Evolutionary conservation across 2,329 filamentous ascomycete species (phyloP).

Genomic region (Neurospora crassa): DNA sequence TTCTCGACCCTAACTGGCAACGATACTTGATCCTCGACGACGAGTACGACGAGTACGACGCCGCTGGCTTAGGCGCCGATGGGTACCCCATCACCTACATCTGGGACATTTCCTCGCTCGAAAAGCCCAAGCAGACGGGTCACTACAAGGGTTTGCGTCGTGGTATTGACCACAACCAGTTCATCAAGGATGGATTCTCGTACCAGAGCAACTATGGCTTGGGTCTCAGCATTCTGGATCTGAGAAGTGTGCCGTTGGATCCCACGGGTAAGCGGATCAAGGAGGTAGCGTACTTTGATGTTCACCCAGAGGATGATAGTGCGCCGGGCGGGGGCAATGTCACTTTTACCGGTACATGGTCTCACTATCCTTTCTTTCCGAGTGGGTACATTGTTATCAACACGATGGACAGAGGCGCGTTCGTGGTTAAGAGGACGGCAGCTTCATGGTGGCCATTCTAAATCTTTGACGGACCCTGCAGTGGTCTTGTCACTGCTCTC

Average conservation of each 20-base stretch:
- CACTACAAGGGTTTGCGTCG: conserved; percentile 27
- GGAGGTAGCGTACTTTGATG: conserved; percentile 37
- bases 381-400: conserved; percentile 32
- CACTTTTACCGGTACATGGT: conserved; percentile 33
- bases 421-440: conserved; percentile 24
- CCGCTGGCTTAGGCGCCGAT: conserved; percentile 28
- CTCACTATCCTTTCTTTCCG: conserved; percentile 33
- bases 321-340: conserved; percentile 26
- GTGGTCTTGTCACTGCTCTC: not conserved
- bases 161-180: conserved; percentile 37
- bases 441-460: conserved; percentile 1
- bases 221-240: conserved; percentile 28
- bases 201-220: conserved; percentile 39
- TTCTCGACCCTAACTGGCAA: conserved; percentile 34
- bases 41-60: conserved; percentile 40
- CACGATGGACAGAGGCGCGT: conserved; percentile 36
- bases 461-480: not conserved
- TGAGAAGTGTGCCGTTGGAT: conserved; percentile 23
- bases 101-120: conserved; percentile 35
- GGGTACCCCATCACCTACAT: conserved; percentile 38
- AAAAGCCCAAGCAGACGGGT: conserved; percentile 32
- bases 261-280: conserved; percentile 30
- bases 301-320: conserved; percentile 37
- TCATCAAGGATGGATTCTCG: conserved; percentile 28
- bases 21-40: conserved; percentile 40